These are phyloP conservation scores for Pythium phragmiticola DNA, from an alignment of 352 stramenopile species.

Conservation along the genomic window DNA sequence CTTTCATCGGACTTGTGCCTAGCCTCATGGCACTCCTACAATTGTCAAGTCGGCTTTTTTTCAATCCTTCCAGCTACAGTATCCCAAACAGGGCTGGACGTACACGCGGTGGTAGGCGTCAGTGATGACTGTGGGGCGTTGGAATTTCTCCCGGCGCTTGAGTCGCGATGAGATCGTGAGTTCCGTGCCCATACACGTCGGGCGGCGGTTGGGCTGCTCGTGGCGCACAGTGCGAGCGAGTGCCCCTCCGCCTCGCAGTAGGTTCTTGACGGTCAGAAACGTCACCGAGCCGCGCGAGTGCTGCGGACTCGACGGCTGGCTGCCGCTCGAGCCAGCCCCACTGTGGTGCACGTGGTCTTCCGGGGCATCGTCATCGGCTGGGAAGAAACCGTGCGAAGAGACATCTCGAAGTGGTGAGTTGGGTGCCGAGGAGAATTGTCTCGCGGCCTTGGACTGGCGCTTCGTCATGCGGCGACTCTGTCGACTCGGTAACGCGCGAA, in stretches of 20 bases:
- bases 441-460: slow-evolving; percentile 6
- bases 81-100: slow-evolving; percentile 14
- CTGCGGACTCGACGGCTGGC: slow-evolving; percentile 16
- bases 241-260: slow-evolving; percentile 49
- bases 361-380: background rate
- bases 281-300: slow-evolving; percentile 48
- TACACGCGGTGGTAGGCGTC: slow-evolving; percentile 73
- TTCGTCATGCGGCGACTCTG: slow-evolving; percentile 17
- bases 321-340: background rate
- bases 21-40: slow-evolving; percentile 72
- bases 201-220: slow-evolving; percentile 31
- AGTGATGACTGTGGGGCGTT: slow-evolving; percentile 57
- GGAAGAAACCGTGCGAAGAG: slow-evolving; percentile 3
- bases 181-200: slow-evolving; percentile 48
- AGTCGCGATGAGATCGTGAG: slow-evolving; percentile 52
- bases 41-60: background rate
- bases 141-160: slow-evolving; percentile 68
- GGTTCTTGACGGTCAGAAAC: slow-evolving; percentile 58
- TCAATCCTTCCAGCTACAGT: too few species aligned
- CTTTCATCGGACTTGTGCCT: slow-evolving; percentile 50
- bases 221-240: slow-evolving; percentile 41
- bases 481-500: slow-evolving; percentile 15
- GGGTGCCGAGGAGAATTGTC: slow-evolving; percentile 15
- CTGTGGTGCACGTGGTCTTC: background rate
- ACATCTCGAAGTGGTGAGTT: slow-evolving; percentile 1